Percentiles rank a stretch among this genome's conserved stretches.
Conservation (phyloP, 179 eudicot genomes). For the Corrigiola litoralis region DNA sequence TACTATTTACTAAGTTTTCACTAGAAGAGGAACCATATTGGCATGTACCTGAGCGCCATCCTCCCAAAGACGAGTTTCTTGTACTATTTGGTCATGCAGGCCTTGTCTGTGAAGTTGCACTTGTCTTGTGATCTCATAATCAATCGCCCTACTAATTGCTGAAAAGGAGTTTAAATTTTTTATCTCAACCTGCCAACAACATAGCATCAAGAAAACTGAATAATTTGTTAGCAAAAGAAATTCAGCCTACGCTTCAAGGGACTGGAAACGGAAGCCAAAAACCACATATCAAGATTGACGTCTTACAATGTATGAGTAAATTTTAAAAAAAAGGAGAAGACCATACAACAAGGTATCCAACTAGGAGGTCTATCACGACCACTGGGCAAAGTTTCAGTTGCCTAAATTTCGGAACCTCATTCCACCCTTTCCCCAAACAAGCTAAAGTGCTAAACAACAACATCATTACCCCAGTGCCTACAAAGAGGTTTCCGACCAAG, state of each 20-base stretch:
- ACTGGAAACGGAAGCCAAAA: neutral
- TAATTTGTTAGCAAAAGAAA: conserved; percentile 10
- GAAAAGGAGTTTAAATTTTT: conserved; percentile 90
- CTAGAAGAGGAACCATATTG: conserved; percentile 15
- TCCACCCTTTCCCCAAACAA: too few species aligned
- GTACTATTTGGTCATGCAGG: conserved; percentile 63
- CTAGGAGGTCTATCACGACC: neutral
- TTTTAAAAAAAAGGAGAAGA: too few species aligned
- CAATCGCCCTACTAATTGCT: conserved; percentile 81
- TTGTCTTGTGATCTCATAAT: conserved; percentile 83
- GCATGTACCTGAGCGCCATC: conserved; percentile 84
- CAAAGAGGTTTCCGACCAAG: too few species aligned
- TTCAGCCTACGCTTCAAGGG: neutral
- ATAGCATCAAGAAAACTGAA: neutral
- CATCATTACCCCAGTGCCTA: too few species aligned
- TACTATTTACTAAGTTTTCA: conserved; percentile 1
- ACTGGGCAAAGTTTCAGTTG: too few species aligned
- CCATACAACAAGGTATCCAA: too few species aligned
- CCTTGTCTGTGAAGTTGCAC: conserved; percentile 69
- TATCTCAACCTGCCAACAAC: conserved; percentile 73
- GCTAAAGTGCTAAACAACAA: too few species aligned
- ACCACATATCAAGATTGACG: neutral
- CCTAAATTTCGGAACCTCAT: too few species aligned
- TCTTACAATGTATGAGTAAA: too few species aligned
- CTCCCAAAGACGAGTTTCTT: conserved; percentile 97